Conservation (phyloP, 2,329 filamentous ascomycete genomes). For the Colletotrichum nymphaeae region DNA sequence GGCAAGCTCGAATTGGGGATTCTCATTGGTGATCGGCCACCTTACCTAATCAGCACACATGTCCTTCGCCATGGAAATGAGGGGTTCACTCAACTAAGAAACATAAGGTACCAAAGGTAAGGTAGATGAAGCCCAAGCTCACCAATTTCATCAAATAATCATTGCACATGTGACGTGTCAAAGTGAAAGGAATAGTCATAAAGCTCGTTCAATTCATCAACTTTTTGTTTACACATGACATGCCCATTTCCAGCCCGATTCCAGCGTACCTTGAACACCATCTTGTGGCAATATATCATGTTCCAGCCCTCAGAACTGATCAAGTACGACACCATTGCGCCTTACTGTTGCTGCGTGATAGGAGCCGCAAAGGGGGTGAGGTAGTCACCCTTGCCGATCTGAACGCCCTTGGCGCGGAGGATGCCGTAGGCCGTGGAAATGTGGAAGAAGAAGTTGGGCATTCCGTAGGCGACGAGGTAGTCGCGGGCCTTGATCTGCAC, state of each 20-base stretch:
- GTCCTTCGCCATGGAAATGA: not conserved
- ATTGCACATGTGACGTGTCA: too few species aligned
- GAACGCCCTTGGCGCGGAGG: conserved; percentile 66
- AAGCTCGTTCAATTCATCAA: conserved; percentile 3
- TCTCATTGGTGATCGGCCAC: not conserved
- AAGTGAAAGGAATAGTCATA: not conserved
- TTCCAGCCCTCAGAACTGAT: not conserved
- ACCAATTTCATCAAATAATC: too few species aligned
- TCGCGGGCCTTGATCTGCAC: conserved; percentile 44
- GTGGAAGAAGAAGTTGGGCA: conserved; percentile 74
- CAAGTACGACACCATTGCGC: not conserved
- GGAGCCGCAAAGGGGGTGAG: conserved; percentile 42
- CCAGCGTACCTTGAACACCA: not conserved
- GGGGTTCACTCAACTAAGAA: not conserved
- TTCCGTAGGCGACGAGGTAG: conserved; percentile 56
- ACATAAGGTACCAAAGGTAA: too few species aligned
- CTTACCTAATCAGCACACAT: not conserved
- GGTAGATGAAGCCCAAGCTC: too few species aligned
- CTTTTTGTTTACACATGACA: not conserved
- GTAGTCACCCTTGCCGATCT: conserved; percentile 68
- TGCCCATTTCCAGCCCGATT: not conserved
- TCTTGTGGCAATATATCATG: conserved; percentile 10
- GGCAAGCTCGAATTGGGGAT: not conserved
- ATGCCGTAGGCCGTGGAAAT: conserved; percentile 66
- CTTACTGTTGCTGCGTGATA: conserved; percentile 20